These are phyloP conservation scores for Blastobotrys petasosporus DNA, from an alignment of 1,139 yeast genomes.

Conservation along the genomic window DNA sequence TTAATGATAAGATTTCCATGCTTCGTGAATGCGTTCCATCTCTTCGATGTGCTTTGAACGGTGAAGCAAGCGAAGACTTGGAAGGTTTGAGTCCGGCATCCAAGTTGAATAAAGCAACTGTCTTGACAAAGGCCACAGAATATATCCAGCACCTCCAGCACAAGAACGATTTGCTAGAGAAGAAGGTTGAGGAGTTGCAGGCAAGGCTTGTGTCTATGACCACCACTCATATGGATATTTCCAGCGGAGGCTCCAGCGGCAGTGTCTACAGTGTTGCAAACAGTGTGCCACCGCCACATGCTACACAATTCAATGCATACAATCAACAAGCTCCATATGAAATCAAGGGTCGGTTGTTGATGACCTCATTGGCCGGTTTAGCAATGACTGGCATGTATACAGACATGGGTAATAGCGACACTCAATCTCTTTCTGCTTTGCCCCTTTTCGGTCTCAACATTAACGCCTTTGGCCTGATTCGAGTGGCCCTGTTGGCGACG, in stretches of 20 bases:
- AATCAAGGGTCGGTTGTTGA: slow-evolving; percentile 18
- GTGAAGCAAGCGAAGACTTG: slow-evolving; percentile 42
- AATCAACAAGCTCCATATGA: slow-evolving; percentile 11
- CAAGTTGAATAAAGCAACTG: slow-evolving; percentile 83
- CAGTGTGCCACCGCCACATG: slow-evolving; percentile 1
- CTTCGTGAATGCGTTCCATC: slow-evolving; percentile 73
- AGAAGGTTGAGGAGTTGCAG: slow-evolving; percentile 47
- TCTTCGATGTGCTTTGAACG: slow-evolving; percentile 34
- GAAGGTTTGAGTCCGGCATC: slow-evolving; percentile 88
- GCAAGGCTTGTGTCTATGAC: slow-evolving; percentile 6
- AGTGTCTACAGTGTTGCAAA: neutral
- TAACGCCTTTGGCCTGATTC: slow-evolving; percentile 20
- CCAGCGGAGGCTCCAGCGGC: slow-evolving; percentile 6
- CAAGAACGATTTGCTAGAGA: slow-evolving; percentile 52
- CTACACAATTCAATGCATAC: slow-evolving; percentile 6
- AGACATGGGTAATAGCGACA: slow-evolving; percentile 16
- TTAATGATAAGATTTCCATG: slow-evolving; percentile 65
- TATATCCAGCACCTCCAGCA: slow-evolving; percentile 77
- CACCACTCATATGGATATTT: neutral
- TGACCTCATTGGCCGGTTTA: slow-evolving; percentile 37
- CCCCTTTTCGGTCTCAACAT: slow-evolving; percentile 24
- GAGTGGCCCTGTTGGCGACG: slow-evolving; percentile 29
- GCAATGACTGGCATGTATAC: slow-evolving; percentile 34
- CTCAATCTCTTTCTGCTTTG: slow-evolving; percentile 31
- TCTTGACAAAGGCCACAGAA: slow-evolving; percentile 83